Percentiles rank a stretch among this genome's conserved stretches.
Conservation (phyloP, 768 basidiomycete species). For the Suillus weaverae region DNA sequence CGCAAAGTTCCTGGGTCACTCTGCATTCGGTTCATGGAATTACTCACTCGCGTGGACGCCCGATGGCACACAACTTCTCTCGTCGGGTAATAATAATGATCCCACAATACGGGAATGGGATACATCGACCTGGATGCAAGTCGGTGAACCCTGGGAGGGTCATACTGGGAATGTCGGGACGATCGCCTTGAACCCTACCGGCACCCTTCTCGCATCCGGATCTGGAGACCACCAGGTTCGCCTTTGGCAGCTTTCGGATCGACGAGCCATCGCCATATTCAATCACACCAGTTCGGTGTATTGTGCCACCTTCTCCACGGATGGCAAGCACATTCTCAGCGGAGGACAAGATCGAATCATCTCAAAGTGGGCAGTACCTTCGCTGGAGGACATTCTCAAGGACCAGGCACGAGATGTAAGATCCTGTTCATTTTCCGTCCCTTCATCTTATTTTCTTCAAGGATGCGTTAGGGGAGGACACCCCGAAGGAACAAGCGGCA, state of each 20-base stretch:
- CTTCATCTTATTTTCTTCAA: background rate
- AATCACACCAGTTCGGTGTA: background rate
- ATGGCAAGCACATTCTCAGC: background rate
- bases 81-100: background rate
- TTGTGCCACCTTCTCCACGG: background rate
- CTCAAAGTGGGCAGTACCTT: background rate
- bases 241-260: background rate
- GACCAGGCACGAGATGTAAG: background rate
- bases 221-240: background rate
- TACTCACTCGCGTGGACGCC: no score
- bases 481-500: background rate
- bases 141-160: background rate
- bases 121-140: background rate
- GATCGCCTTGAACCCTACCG: background rate
- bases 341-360: background rate
- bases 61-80: no score
- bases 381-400: background rate
- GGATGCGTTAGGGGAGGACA: background rate
- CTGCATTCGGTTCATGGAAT: no score
- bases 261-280: background rate
- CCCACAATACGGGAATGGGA: background rate
- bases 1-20: no score
- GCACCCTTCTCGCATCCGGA: background rate
- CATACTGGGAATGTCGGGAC: background rate
- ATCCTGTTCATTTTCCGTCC: background rate